These are phyloP conservation scores for Rhododendron vialii DNA, from an alignment of 148 eudicot species.

Conservation along the genomic window DNA sequence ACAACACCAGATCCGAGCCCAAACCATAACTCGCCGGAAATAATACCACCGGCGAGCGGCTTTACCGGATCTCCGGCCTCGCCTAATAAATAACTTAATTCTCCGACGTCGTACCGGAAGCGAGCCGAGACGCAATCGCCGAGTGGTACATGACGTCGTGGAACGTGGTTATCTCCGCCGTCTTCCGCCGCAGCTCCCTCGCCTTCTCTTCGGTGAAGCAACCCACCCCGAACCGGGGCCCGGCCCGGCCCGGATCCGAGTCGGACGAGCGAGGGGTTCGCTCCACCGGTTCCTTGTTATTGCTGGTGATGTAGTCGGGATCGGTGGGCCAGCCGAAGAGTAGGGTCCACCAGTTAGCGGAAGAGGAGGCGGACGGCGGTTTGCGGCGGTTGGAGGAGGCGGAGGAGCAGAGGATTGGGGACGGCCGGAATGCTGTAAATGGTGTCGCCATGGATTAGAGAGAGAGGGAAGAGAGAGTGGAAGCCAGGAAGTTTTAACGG, in stretches of 20 bases:
- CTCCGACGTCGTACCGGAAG: slow-evolving; percentile 43
- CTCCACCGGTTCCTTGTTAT: background rate
- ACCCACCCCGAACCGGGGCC: slow-evolving; percentile 34
- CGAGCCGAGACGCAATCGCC: slow-evolving; percentile 76
- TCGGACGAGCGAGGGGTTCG: slow-evolving; percentile 3
- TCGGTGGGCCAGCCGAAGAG: slow-evolving; percentile 61
- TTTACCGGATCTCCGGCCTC: background rate
- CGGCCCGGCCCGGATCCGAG: slow-evolving; percentile 10
- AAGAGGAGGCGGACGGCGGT: slow-evolving; percentile 16
- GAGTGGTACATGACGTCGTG: slow-evolving; percentile 85
- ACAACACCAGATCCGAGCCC: background rate
- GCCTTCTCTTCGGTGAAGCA: slow-evolving; percentile 79
- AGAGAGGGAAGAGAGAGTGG: slow-evolving; percentile 8
- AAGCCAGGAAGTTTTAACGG: background rate
- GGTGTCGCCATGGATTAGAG: slow-evolving; percentile 37
- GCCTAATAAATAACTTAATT: background rate
- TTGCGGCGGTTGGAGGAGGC: slow-evolving; percentile 18
- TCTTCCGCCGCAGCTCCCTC: slow-evolving; percentile 53
- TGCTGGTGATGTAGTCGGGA: slow-evolving; percentile 15
- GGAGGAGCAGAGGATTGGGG: slow-evolving; percentile 25
- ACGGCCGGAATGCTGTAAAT: slow-evolving; percentile 29
- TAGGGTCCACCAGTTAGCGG: slow-evolving; percentile 62
- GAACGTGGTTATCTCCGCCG: slow-evolving; percentile 40
- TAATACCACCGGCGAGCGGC: background rate
- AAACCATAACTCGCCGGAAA: background rate